Conservation (phyloP, 2,329 filamentous ascomycete species). For the Aspergillus brasiliensis region DNA sequence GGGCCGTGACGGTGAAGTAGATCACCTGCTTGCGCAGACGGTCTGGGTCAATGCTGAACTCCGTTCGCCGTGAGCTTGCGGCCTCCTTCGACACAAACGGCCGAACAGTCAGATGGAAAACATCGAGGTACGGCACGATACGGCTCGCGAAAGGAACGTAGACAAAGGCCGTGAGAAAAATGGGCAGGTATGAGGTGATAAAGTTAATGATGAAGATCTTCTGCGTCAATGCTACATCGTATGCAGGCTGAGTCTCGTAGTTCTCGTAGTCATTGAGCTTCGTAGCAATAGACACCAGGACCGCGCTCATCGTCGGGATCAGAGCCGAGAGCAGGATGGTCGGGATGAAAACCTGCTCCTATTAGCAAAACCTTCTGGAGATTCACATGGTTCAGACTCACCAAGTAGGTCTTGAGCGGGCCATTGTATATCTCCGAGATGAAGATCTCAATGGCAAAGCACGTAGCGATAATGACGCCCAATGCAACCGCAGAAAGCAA, state of each 20-base stretch:
- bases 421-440: constrained; percentile 93
- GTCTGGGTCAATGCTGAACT: constrained; percentile 81
- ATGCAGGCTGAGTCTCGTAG: constrained; percentile 82
- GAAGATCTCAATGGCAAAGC: constrained; percentile 95
- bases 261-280: constrained; percentile 84
- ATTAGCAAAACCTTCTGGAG: neutral
- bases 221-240: constrained; percentile 80
- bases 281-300: constrained; percentile 81
- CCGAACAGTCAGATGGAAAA: constrained; percentile 77
- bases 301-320: constrained; percentile 75
- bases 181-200: constrained; percentile 89
- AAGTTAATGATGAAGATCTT: constrained; percentile 99
- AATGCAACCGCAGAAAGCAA: constrained; percentile 72
- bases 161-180: constrained; percentile 89
- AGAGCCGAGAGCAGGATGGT: constrained; percentile 81
- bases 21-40: constrained; percentile 89
- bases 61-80: constrained; percentile 57
- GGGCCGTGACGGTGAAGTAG: constrained; percentile 94
- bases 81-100: constrained; percentile 76
- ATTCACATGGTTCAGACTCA: constrained; percentile 43
- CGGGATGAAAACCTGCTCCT: constrained; percentile 74
- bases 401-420: constrained; percentile 81
- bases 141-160: constrained; percentile 90
- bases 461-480: constrained; percentile 83
- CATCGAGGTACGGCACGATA: constrained; percentile 83